These are phyloP conservation scores for Toxoplasma gondii DNA, from an alignment of 169 alveolate genomes.

Conservation along the genomic window DNA sequence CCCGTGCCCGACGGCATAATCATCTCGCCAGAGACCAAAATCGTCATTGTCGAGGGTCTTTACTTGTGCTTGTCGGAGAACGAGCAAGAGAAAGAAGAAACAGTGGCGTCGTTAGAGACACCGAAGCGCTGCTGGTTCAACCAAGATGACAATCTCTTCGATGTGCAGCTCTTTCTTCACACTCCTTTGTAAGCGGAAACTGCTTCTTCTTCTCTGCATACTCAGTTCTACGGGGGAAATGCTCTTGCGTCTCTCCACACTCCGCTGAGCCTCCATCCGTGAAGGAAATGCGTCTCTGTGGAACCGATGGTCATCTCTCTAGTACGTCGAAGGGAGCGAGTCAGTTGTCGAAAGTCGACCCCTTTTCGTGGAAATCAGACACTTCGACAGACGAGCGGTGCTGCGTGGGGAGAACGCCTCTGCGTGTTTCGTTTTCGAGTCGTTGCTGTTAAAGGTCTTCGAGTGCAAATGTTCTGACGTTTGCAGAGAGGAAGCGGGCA, in stretches of 20 bases:
- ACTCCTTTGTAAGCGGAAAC: not conserved
- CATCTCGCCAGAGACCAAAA: not conserved
- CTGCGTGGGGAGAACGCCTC: too few species aligned
- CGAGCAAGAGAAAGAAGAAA: not conserved
- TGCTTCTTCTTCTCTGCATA: too few species aligned
- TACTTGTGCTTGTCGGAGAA: conserved; percentile 7
- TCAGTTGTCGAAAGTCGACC: not conserved
- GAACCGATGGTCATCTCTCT: not conserved
- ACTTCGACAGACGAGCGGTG: too few species aligned
- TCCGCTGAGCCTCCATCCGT: not conserved
- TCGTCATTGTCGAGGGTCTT: conserved; percentile 30
- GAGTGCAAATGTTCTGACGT: not conserved
- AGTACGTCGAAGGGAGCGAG: not conserved
- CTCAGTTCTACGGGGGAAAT: not conserved
- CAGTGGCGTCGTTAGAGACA: not conserved
- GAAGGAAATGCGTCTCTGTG: not conserved
- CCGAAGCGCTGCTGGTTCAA: not conserved
- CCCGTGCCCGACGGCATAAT: not conserved
- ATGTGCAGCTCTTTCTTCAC: not conserved
- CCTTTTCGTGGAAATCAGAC: not conserved
- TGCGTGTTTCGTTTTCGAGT: too few species aligned
- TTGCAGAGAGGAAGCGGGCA: not conserved
- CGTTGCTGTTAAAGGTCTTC: too few species aligned
- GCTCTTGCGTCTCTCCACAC: not conserved
- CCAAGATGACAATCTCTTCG: not conserved